Evolutionary conservation across 805 yeast species (phyloP).

Genomic region (Torulaspora indica): DNA sequence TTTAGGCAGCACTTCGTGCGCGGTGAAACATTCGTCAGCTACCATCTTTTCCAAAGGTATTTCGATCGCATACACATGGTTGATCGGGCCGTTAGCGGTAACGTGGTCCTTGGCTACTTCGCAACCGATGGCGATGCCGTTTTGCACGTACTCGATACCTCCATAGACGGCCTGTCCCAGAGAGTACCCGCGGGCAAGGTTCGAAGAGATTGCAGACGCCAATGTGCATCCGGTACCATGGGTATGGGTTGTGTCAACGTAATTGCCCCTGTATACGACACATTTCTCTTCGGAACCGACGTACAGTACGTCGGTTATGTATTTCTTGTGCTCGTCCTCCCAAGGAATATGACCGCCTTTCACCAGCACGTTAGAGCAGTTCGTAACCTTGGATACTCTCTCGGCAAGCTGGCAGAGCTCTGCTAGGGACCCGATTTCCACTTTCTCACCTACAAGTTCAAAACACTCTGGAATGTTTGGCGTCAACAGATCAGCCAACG

Average conservation of each 20-base stretch:
- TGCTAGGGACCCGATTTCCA: slow-evolving; percentile 36
- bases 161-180: slow-evolving; percentile 48
- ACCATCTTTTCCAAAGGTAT: slow-evolving; percentile 36
- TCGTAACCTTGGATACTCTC: slow-evolving; percentile 37
- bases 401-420: slow-evolving; percentile 41
- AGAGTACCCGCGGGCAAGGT: slow-evolving; percentile 52
- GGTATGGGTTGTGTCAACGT: slow-evolving; percentile 47
- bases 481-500: slow-evolving; percentile 57
- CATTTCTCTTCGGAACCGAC: slow-evolving; percentile 37
- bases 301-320: slow-evolving; percentile 52
- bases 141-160: slow-evolving; percentile 62
- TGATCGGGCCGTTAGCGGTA: slow-evolving; percentile 67
- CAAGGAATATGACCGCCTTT: slow-evolving; percentile 79
- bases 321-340: slow-evolving; percentile 29
- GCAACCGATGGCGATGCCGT: slow-evolving; percentile 50
- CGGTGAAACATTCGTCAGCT: slow-evolving; percentile 32
- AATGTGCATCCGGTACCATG: slow-evolving; percentile 94
- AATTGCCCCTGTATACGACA: slow-evolving; percentile 46
- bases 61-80: slow-evolving; percentile 49
- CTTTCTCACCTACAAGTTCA: slow-evolving; percentile 30
- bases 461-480: slow-evolving; percentile 73
- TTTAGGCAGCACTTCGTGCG: slow-evolving; percentile 19
- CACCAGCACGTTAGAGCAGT: slow-evolving; percentile 53
- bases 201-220: slow-evolving; percentile 73
- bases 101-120: slow-evolving; percentile 35